Evolutionary conservation across 2,329 filamentous ascomycete species (phyloP), one percentile per base, ranked within the genome.

Genomic region (Lachnellula hyalina): DNA sequence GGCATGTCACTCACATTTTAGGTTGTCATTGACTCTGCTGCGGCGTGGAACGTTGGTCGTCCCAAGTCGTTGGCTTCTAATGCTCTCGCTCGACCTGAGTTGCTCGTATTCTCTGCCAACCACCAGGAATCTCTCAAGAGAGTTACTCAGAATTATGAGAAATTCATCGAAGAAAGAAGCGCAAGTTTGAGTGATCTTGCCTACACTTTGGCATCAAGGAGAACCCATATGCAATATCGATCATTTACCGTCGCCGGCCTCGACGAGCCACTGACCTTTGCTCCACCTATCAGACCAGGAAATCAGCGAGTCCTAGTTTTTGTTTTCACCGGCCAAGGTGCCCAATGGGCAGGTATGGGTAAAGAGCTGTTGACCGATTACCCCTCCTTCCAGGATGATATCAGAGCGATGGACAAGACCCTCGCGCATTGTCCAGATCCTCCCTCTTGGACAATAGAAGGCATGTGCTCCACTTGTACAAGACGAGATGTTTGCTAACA

Each of bases 241-340:
- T 46, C 44, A 15, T 46, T 25, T 28, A 21, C 44, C 23, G 23
- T 46, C 44, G 44, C 52, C n/a, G 28, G 38, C 28, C 46, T 32
- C 12, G 32, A 41, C 14, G 46, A 47, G 17, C 12, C 14, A 38
- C 36, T 48, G 47, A 23, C 46, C 19, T 32, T 47, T 19, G 21
- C 52, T 8, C 19, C 52, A 5, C 36, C 45, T 12, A 47, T 36
- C 11, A 46, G 34, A 38, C 36, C 21, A 41, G 35, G 34, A 15
- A 38, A 34, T 9, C 23, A 46, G 9, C 40, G 34, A 23, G 15
- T 42, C 8, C 17, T 58, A n/a, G 49, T 51, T 2, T 57, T 60
- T 15, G 49, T 64, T 4, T 66, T 66, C 44, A 66, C 59, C 0
- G 64, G 64, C 3, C 64, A 66, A 50, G 64, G 64, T 15, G 63